A percentile compares a stretch with the other conserved stretches of the same genome.
Conservation (phyloP, 2,329 filamentous ascomycete genomes). For the Myotisia sp. region DNA sequence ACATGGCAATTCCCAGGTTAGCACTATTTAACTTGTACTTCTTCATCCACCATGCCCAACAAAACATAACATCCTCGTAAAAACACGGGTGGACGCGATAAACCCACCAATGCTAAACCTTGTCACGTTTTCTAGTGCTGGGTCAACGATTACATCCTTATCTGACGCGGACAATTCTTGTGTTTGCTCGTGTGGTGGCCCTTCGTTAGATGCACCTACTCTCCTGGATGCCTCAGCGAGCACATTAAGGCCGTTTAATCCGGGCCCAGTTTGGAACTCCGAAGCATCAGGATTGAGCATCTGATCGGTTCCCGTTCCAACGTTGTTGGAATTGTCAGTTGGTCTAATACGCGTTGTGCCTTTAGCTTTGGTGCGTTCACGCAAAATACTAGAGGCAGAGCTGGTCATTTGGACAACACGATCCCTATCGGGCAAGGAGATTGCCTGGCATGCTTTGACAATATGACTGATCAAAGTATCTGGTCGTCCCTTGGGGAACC, state of each 20-base stretch:
- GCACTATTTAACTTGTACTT: too few species aligned
- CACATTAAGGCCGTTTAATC: conserved; percentile 71
- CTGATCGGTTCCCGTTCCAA: conserved; percentile 19
- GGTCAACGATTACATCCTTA: conserved; percentile 27
- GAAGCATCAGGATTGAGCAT: conserved; percentile 32
- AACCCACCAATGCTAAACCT: conserved; percentile 7
- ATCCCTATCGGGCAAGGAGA: conserved; percentile 59
- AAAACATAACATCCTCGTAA: background rate
- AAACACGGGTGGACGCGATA: background rate
- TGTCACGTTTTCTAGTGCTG: conserved; percentile 24
- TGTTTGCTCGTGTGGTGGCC: conserved; percentile 29
- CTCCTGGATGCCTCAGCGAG: conserved; percentile 77
- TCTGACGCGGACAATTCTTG: conserved; percentile 13
- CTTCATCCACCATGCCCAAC: background rate
- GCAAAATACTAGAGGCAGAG: conserved; percentile 14
- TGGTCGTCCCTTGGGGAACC: conserved; percentile 78
- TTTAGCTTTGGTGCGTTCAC: conserved; percentile 24
- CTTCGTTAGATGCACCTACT: conserved; percentile 43
- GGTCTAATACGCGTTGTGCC: conserved; percentile 24
- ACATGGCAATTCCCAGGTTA: too few species aligned
- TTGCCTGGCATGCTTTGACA: conserved; percentile 71
- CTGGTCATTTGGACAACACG: conserved; percentile 55
- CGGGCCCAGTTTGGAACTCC: conserved; percentile 17
- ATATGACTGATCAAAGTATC: conserved; percentile 71
- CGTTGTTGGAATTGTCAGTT: background rate